Percentiles rank a stretch among this genome's conserved stretches.
phyloP scores from a whole-genome alignment of 2,329 filamentous ascomycete genomes.

The Dichotomopilus funicola region DNA sequence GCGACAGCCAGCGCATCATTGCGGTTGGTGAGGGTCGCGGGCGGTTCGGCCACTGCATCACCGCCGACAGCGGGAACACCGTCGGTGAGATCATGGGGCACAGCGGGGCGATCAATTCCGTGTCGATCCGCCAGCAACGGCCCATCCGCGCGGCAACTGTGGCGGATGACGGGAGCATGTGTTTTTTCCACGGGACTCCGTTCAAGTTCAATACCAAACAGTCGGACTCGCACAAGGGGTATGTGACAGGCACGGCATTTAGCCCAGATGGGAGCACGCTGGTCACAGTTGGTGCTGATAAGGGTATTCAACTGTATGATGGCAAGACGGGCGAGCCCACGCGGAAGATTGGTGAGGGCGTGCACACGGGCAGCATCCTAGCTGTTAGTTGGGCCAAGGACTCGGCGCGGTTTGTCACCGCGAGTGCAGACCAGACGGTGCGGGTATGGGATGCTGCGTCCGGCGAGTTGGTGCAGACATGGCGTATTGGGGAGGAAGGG shows the following conservation, averaged over 20 bases:
- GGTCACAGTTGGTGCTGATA: conserved; percentile 88
- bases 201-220: conserved; percentile 93
- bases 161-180: conserved; percentile 80
- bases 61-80: conserved; percentile 89
- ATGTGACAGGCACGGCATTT: conserved; percentile 81
- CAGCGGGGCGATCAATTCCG: conserved; percentile 82
- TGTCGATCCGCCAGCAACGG: conserved; percentile 81
- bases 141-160: conserved; percentile 89
- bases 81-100: conserved; percentile 93
- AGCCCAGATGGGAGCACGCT: conserved; percentile 78
- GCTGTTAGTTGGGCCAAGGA: conserved; percentile 85
- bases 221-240: conserved; percentile 74
- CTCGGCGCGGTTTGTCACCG: conserved; percentile 79
- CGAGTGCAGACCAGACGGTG: conserved; percentile 89
- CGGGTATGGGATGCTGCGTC: conserved; percentile 88
- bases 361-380: conserved; percentile 89
- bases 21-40: conserved; percentile 94
- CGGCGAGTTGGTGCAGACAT: conserved; percentile 70
- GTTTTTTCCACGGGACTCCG: conserved; percentile 88
- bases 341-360: conserved; percentile 69
- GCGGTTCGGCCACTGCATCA: conserved; percentile 88
- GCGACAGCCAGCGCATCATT: conserved; percentile 92
- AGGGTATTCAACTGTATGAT: conserved; percentile 88
- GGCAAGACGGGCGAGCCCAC: conserved; percentile 88
- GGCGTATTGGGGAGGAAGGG: conserved; percentile 74